phyloP scores from a whole-genome alignment of 1,139 yeast genomes.

The Kazachstania sp. region DNA sequence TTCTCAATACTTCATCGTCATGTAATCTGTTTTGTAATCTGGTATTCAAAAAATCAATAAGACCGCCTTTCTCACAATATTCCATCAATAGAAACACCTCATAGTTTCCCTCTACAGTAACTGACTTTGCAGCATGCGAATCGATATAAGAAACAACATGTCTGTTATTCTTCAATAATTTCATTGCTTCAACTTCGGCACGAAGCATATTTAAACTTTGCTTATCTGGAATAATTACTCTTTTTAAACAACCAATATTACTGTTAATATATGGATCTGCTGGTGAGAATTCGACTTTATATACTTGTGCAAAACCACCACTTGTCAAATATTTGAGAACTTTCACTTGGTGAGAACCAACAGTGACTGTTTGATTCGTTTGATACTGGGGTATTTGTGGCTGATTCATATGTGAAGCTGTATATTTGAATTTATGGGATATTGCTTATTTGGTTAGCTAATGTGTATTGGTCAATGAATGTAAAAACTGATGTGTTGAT shows the following conservation, averaged over 20 bases:
- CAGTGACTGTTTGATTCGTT: conserved; percentile 24
- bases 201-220: conserved; percentile 54
- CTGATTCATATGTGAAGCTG: conserved; percentile 2
- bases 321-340: conserved; percentile 27
- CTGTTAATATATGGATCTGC: conserved; percentile 23
- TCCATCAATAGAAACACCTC: conserved; percentile 75
- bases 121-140: conserved; percentile 63
- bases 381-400: conserved; percentile 8
- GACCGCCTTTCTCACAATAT: conserved; percentile 60
- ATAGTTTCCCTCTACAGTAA: conserved; percentile 40
- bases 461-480: too few species aligned
- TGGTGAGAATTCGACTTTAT: conserved; percentile 46
- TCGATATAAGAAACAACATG: conserved; percentile 63
- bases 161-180: conserved; percentile 45
- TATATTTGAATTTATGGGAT: not conserved
- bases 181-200: conserved; percentile 74
- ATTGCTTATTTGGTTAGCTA: too few species aligned
- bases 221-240: conserved; percentile 67
- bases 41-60: conserved; percentile 65
- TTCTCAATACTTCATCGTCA: conserved; percentile 54
- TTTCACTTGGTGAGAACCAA: conserved; percentile 31
- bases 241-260: conserved; percentile 53
- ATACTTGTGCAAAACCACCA: conserved; percentile 54
- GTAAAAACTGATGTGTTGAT: too few species aligned
- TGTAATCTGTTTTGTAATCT: conserved; percentile 53